These are phyloP conservation scores for Septoria linicola DNA, from an alignment of 2,329 filamentous ascomycete genomes.

Conservation along the genomic window DNA sequence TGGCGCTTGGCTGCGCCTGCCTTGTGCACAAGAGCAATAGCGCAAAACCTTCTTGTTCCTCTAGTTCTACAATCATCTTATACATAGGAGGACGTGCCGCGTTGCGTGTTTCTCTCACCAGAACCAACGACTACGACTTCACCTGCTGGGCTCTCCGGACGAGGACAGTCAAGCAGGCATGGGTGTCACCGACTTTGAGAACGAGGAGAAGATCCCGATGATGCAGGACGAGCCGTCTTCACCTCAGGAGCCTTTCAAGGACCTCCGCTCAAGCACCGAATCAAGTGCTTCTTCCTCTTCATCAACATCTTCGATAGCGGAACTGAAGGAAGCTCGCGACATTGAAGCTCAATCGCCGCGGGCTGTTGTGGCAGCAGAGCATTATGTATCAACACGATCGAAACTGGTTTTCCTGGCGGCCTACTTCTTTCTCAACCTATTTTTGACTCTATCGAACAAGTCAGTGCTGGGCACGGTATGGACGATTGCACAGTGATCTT, in stretches of 20 bases:
- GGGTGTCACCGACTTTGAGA: slow-evolving; percentile 1
- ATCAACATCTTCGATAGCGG: not conserved
- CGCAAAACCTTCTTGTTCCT: too few relatives aligned
- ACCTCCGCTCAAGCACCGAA: slow-evolving; percentile 17
- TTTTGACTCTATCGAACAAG: slow-evolving; percentile 60
- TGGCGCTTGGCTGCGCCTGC: too few relatives aligned
- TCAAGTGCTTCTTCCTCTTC: slow-evolving; percentile 9
- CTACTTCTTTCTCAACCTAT: slow-evolving; percentile 54
- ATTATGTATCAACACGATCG: slow-evolving; percentile 23
- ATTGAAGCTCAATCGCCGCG: slow-evolving; percentile 13
- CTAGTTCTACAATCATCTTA: too few relatives aligned
- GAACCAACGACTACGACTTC: too few relatives aligned
- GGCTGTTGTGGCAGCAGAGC: slow-evolving; percentile 21
- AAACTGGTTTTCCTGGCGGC: slow-evolving; percentile 32
- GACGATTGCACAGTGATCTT: not conserved
- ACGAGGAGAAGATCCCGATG: slow-evolving; percentile 9
- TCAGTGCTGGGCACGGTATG: slow-evolving; percentile 49
- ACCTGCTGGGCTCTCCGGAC: too few relatives aligned
- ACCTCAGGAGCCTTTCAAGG: slow-evolving; percentile 7
- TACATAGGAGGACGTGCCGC: too few relatives aligned
- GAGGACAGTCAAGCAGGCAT: not conserved
- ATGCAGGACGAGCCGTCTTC: slow-evolving; percentile 1
- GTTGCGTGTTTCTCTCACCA: too few relatives aligned
- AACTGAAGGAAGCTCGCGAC: slow-evolving; percentile 7
- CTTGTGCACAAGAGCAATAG: too few relatives aligned